Evolutionary conservation across 371 early-diverging fungal genomes (phyloP), one percentile per base, ranked within the genome.

Genomic region (Mortierella polycephala): DNA sequence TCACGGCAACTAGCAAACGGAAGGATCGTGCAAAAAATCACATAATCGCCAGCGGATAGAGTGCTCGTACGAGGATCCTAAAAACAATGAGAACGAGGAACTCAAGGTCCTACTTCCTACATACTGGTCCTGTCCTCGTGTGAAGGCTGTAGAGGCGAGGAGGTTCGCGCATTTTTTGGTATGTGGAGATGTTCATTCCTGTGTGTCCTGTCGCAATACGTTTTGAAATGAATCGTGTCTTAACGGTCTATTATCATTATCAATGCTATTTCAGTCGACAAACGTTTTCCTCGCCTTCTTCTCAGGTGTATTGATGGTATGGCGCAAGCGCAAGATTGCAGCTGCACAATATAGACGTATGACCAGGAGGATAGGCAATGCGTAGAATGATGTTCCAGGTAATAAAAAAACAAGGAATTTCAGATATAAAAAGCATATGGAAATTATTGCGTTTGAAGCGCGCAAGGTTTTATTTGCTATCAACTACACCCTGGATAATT

Each of bases 271-370:
- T 16, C 66, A 79, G 80, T 69, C 69, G 7, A 69, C 74, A 7
- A 79, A 79, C 62, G 47, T 79, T 13, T 62, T 72, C 21, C 21
- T 79, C 47, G 80, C 73, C 14, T 30, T 79, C 2, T 73, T 79
- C 42, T 69, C 80, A 12, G 73, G 80, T 14, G 21, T 69, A 6
- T 46, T 79, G 20, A 44, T 79, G 57, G 53, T 73, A 4, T 79
- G 80, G 80, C 57, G 80, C n/a, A 72, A 69, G 41, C 65, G 74
- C 13, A 79, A 79, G 14, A 61, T 79, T 30, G 80, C 80, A 30
- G 80, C 80, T 45, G 80, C 80, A 52, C 80, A 79, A 23, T 79
- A 79, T 20, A 56, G 80, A 42, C 73, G 80, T 7, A 69, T 79
- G 69, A 74, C 80, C 12, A 60, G 73, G 50, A 69, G 80, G 60